Conservation (phyloP, 2,329 filamentous ascomycete species). For the Cytospora mali region DNA sequence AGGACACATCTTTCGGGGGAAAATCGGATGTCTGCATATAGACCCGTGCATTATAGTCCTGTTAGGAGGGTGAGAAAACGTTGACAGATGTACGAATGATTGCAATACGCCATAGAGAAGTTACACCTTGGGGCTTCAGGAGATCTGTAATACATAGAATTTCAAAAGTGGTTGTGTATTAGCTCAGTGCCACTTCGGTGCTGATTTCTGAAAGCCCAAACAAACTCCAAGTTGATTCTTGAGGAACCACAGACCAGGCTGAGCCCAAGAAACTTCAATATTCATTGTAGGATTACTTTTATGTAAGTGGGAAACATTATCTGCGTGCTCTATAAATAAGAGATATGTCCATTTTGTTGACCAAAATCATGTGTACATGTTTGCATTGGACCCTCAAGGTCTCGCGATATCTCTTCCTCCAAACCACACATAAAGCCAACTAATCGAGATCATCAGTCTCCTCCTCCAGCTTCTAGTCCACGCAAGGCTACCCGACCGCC, state of each 20-base stretch:
- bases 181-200: not conserved
- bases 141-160: not conserved
- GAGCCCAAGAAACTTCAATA: too few relatives aligned
- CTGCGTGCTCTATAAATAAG: too few relatives aligned
- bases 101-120: too few relatives aligned
- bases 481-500: slow-evolving; percentile 42
- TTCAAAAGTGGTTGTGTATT: not conserved
- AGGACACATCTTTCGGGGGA: accelerated
- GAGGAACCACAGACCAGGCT: not conserved
- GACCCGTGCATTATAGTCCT: not conserved
- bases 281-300: too few relatives aligned
- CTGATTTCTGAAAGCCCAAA: not conserved
- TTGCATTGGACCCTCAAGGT: not conserved
- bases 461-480: slow-evolving; percentile 40
- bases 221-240: not conserved
- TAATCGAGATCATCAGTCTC: slow-evolving; percentile 38
- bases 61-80: too few relatives aligned
- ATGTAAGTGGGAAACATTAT: too few relatives aligned
- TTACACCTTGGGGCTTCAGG: not conserved
- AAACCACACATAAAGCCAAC: slow-evolving; percentile 38
- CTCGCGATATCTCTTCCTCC: slow-evolving; percentile 39
- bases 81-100: not conserved
- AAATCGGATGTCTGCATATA: not conserved
- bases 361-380: not conserved
- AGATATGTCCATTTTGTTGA: not conserved